Conservation (phyloP, 1,284 basidiomycete species). For the Coniferiporia sulphurascens region DNA sequence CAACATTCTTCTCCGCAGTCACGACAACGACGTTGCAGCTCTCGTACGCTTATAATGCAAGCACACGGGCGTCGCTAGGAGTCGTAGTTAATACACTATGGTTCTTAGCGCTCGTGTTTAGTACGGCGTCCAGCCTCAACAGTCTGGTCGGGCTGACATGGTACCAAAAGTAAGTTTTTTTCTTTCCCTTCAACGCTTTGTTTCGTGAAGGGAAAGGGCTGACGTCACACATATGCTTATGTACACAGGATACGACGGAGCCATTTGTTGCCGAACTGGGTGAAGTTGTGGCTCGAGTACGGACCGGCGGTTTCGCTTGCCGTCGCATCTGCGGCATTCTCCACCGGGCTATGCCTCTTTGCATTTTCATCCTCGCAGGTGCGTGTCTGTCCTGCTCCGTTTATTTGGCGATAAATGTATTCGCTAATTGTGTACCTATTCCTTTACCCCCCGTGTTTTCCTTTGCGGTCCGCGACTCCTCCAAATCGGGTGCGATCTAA, state of each 20-base stretch:
- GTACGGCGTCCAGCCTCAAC: conserved; percentile 26
- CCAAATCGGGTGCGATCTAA: neutral
- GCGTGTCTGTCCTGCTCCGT: neutral
- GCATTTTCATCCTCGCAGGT: neutral
- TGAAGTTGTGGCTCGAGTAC: neutral
- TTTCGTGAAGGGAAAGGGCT: too few relatives aligned
- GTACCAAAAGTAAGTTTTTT: neutral
- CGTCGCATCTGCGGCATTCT: neutral
- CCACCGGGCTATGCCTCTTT: neutral
- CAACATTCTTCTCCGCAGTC: conserved; percentile 28
- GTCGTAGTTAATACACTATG: conserved; percentile 23
- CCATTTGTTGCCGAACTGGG: neutral
- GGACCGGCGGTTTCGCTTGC: neutral
- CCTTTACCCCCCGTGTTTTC: neutral
- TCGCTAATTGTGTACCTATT: neutral
- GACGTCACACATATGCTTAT: neutral
- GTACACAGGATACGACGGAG: neutral
- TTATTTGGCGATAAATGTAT: too few relatives aligned
- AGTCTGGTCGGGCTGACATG: conserved; percentile 17
- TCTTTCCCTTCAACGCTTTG: neutral
- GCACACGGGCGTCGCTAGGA: neutral
- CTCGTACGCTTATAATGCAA: conserved; percentile 9
- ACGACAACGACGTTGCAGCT: conserved; percentile 22
- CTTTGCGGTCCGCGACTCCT: neutral
- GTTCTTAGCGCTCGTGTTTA: conserved; percentile 26